Conservation (phyloP, 805 yeast genomes). For the Wickerhamiella dianesei region DNA sequence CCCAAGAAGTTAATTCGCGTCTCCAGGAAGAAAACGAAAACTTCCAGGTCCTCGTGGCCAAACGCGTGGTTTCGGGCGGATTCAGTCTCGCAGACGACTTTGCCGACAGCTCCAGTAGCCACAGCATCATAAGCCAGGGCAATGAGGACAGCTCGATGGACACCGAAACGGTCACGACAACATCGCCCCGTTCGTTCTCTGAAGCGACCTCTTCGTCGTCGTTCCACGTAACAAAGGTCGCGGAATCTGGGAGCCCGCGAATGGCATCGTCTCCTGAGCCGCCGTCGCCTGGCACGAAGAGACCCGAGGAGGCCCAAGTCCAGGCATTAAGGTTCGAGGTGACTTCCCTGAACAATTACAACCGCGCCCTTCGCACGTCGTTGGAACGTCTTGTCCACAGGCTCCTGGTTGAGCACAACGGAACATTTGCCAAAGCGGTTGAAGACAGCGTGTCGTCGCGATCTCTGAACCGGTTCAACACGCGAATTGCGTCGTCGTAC, state of each 20-base stretch:
- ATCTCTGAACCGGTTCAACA: conserved; percentile 11
- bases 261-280: too few species aligned
- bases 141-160: too few species aligned
- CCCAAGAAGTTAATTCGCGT: conserved; percentile 45
- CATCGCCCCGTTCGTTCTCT: too few species aligned
- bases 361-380: conserved; percentile 22
- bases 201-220: too few species aligned
- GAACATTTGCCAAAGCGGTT: conserved; percentile 20
- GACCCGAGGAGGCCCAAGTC: conserved; percentile 3
- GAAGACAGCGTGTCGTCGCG: conserved; percentile 16
- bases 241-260: not conserved
- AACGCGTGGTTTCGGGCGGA: conserved; percentile 21
- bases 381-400: conserved; percentile 26
- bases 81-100: conserved; percentile 1
- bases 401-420: conserved; percentile 20
- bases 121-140: too few species aligned
- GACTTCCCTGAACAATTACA: conserved; percentile 21
- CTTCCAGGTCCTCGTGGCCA: conserved; percentile 24
- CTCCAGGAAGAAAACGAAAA: conserved; percentile 25
- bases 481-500: conserved; percentile 12
- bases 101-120: not conserved
- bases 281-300: not conserved
- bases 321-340: conserved; percentile 21
- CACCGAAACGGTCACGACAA: too few species aligned
- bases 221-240: not conserved